Percentiles rank a stretch among this genome's conserved stretches.
Conservation (phyloP, 2,329 filamentous ascomycete species). For the Tolypocladium guangdongense region DNA sequence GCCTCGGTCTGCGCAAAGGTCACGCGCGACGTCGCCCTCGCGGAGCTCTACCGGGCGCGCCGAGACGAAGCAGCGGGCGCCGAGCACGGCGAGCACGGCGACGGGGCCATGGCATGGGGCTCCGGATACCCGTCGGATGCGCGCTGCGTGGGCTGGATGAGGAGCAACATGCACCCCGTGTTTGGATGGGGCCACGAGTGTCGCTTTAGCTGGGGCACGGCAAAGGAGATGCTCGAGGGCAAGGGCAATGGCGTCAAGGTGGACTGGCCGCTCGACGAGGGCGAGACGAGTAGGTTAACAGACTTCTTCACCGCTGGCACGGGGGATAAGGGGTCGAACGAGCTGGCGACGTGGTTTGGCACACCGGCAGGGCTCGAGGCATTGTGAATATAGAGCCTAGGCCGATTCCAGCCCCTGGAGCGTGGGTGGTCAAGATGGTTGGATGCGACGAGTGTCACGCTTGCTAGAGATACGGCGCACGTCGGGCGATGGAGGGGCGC, state of each 20-base stretch:
- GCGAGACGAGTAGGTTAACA: constrained; percentile 57
- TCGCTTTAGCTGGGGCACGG: constrained; percentile 91
- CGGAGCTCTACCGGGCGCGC: constrained; percentile 55
- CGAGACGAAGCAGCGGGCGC: constrained; percentile 16
- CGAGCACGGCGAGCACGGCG: constrained; percentile 20
- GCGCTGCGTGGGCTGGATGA: constrained; percentile 71
- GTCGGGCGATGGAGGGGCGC: too few relatives aligned
- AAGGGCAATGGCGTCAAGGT: constrained; percentile 59
- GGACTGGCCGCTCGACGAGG: constrained; percentile 72
- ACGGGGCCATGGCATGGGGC: constrained; percentile 57
- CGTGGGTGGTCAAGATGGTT: too few relatives aligned
- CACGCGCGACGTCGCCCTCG: constrained; percentile 80
- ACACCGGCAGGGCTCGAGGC: constrained; percentile 56
- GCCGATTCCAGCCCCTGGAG: too few relatives aligned
- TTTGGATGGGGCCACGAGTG: constrained; percentile 95
- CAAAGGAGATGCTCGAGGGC: constrained; percentile 83
- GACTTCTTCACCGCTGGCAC: constrained; percentile 54
- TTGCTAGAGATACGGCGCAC: too few relatives aligned
- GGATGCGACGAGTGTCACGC: too few relatives aligned
- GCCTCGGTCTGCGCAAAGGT: constrained; percentile 95
- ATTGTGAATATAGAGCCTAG: too few relatives aligned
- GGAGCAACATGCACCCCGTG: constrained; percentile 75
- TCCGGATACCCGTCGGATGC: constrained; percentile 89
- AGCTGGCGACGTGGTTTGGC: constrained; percentile 77
- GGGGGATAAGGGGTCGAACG: constrained; percentile 39